Percentiles rank a stretch among this genome's conserved stretches.
Evolutionary conservation across 805 yeast species (phyloP).

Genomic region (Zygoascus tannicola): DNA sequence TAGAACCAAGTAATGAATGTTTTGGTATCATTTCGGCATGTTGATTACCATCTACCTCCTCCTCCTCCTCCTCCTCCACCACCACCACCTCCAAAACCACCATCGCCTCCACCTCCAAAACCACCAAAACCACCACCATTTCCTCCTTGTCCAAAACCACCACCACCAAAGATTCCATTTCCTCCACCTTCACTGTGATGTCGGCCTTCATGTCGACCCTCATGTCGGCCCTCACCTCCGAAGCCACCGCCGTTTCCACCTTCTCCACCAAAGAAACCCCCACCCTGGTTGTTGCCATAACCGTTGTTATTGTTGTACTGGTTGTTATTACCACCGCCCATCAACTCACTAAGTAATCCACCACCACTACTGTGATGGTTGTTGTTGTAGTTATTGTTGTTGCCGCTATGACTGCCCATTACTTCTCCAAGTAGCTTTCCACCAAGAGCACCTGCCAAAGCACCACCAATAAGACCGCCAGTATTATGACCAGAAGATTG

Average conservation of each 20-base stretch:
- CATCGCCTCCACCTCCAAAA: conserved; percentile 15
- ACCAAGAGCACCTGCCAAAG: conserved; percentile 1
- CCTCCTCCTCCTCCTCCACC: conserved; percentile 3
- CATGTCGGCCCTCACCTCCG: conserved; percentile 20
- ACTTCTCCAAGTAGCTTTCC: not conserved
- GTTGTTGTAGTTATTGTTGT: too few relatives aligned
- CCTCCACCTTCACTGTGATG: conserved; percentile 4
- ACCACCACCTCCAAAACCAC: conserved; percentile 19
- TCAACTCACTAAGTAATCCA: conserved; percentile 1
- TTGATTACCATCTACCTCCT: conserved; percentile 3
- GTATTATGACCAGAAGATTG: not conserved
- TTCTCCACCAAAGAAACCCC: conserved; percentile 9
- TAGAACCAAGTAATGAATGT: too few relatives aligned
- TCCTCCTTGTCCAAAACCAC: conserved; percentile 12
- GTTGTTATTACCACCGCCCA: not conserved
- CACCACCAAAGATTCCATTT: conserved; percentile 21
- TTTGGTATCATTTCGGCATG: too few relatives aligned
- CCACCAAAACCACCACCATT: conserved; percentile 19
- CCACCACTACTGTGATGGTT: conserved; percentile 2
- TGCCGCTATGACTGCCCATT: too few relatives aligned
- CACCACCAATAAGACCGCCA: conserved; percentile 1
- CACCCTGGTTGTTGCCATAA: conserved; percentile 8
- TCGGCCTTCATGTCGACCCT: conserved; percentile 1
- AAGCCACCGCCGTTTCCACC: conserved; percentile 13
- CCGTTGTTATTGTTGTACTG: conserved; percentile 7